phyloP scores from a whole-genome alignment of 2,329 filamentous ascomycete genomes.

The Chalaropsis ovoidea region DNA sequence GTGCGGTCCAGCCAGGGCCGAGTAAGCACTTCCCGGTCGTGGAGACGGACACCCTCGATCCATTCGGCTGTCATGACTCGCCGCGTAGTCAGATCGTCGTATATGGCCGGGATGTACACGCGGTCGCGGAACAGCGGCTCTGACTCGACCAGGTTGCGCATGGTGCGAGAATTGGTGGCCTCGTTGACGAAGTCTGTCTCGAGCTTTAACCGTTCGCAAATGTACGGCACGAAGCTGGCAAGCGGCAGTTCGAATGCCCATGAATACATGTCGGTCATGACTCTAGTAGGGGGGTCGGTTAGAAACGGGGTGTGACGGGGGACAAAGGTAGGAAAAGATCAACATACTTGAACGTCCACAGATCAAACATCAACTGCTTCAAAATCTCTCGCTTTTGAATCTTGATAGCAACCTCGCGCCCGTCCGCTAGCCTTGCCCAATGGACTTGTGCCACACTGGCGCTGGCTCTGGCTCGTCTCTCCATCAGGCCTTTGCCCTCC shows the following conservation, averaged over 20 bases:
- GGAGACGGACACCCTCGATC: constrained; percentile 89
- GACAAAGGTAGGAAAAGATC: background rate
- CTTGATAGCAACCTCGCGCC: constrained; percentile 87
- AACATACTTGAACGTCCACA: constrained; percentile 81
- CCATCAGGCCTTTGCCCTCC: constrained; percentile 56
- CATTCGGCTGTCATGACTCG: constrained; percentile 91
- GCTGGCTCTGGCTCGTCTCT: constrained; percentile 55
- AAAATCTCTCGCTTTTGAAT: constrained; percentile 93
- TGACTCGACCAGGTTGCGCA: constrained; percentile 63
- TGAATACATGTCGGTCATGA: constrained; percentile 72
- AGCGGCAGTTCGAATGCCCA: constrained; percentile 88
- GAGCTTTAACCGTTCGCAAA: constrained; percentile 79
- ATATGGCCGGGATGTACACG: constrained; percentile 81
- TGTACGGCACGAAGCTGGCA: constrained; percentile 82
- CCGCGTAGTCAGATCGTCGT: constrained; percentile 69
- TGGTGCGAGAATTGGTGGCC: constrained; percentile 74
- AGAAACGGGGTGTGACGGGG: background rate
- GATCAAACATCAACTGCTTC: constrained; percentile 83
- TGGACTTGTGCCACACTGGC: constrained; percentile 96
- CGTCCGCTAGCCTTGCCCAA: constrained; percentile 78
- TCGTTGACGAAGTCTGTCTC: constrained; percentile 95
- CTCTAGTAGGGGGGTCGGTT: constrained; percentile 36
- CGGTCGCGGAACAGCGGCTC: constrained; percentile 67
- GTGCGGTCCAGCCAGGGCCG: constrained; percentile 68
- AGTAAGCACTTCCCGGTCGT: constrained; percentile 78